Percentiles rank a stretch among this genome's conserved stretches.
These are phyloP conservation scores for Suillus subaureus DNA, from an alignment of 768 basidiomycete genomes.

Conservation along the genomic window DNA sequence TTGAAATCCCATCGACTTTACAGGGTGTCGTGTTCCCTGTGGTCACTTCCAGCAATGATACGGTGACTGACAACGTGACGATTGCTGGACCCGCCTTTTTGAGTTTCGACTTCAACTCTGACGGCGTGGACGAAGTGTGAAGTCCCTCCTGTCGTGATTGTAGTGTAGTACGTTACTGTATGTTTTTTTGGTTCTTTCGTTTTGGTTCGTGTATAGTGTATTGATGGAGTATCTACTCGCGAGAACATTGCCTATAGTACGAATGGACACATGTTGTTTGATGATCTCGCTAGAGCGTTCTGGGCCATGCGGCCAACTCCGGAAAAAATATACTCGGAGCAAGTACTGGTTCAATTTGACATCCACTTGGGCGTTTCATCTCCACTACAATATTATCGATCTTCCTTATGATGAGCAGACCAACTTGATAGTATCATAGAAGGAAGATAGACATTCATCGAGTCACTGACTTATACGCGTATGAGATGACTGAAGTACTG, in stretches of 20 bases:
- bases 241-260: background rate
- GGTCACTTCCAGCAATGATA: slow-evolving; percentile 31
- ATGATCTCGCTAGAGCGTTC: background rate
- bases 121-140: slow-evolving; percentile 5
- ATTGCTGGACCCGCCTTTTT: slow-evolving; percentile 43
- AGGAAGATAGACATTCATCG: background rate
- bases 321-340: too few species aligned
- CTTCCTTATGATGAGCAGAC: background rate
- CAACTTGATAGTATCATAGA: background rate
- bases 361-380: background rate
- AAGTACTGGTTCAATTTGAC: background rate
- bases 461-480: background rate
- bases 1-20: slow-evolving; percentile 28
- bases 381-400: background rate
- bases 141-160: background rate
- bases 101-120: slow-evolving; percentile 26
- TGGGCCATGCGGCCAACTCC: background rate
- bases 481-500: background rate
- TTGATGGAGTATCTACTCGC: background rate
- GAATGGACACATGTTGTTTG: background rate
- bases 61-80: slow-evolving; percentile 41
- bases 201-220: background rate
- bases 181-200: background rate
- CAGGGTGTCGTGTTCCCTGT: slow-evolving; percentile 39
- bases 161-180: background rate